These are phyloP conservation scores for Penicillium sp. DNA, from an alignment of 2,329 filamentous ascomycete species.

Conservation along the genomic window DNA sequence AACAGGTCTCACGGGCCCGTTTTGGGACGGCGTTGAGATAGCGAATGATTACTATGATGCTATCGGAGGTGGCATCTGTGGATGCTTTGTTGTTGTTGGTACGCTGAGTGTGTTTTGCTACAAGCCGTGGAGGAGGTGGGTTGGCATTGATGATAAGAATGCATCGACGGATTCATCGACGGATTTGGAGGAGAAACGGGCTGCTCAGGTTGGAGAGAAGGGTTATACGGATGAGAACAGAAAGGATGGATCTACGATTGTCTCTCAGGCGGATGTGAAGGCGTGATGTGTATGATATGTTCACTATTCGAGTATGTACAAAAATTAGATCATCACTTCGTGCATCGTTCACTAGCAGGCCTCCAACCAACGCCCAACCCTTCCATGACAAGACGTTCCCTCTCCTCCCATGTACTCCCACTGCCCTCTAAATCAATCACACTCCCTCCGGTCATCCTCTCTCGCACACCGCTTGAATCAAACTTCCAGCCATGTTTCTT, in stretches of 20 bases:
- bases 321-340: slow-evolving; percentile 42
- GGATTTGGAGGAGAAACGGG: not conserved
- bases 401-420: slow-evolving; percentile 58
- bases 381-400: slow-evolving; percentile 77
- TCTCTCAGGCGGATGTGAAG: not conserved
- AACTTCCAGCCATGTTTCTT: slow-evolving; percentile 71
- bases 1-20: slow-evolving; percentile 66
- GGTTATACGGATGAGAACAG: not conserved
- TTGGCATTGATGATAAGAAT: slow-evolving; percentile 37
- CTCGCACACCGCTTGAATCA: slow-evolving; percentile 80
- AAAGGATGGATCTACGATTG: not conserved
- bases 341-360: slow-evolving; percentile 64
- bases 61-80: slow-evolving; percentile 82
- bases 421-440: slow-evolving; percentile 64
- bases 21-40: slow-evolving; percentile 82
- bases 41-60: slow-evolving; percentile 80
- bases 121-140: slow-evolving; percentile 67
- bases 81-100: slow-evolving; percentile 75
- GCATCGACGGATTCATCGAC: not conserved
- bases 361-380: slow-evolving; percentile 68
- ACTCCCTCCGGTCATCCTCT: slow-evolving; percentile 60
- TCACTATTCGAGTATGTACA: not conserved
- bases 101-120: slow-evolving; percentile 70
- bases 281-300: not conserved
- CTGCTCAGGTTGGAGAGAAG: not conserved